phyloP scores from a whole-genome alignment of 192 early-diverging fungal species.

The Linnemannia exigua region DNA sequence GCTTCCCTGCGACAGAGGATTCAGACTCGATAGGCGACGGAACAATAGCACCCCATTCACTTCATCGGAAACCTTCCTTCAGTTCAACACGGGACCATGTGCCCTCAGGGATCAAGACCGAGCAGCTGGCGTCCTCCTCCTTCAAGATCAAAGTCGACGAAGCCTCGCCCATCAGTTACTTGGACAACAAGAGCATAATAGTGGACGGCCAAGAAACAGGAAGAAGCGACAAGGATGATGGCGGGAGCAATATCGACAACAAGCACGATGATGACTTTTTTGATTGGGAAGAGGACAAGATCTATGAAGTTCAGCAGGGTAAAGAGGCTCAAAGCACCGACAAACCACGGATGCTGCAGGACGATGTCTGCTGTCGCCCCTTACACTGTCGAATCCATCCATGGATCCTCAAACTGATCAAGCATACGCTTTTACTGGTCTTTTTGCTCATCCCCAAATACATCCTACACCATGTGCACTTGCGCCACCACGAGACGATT shows the following conservation, averaged over 20 bases:
- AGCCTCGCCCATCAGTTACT: conserved; percentile 11
- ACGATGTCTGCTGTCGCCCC: conserved; percentile 33
- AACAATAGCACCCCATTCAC: neutral
- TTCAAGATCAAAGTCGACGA: conserved; percentile 24
- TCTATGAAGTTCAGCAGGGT: conserved; percentile 11
- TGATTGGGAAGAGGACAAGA: conserved; percentile 46
- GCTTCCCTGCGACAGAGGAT: neutral
- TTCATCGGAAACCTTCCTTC: conserved; percentile 24
- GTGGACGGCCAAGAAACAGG: neutral
- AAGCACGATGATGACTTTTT: conserved; percentile 29
- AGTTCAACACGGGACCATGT: conserved; percentile 33
- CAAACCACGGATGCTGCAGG: neutral
- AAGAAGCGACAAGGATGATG: neutral
- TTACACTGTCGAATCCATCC: conserved; percentile 25
- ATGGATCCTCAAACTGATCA: conserved; percentile 3
- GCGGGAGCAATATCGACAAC: neutral
- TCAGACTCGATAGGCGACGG: neutral
- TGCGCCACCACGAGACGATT: conserved; percentile 21
- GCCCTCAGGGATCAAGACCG: conserved; percentile 34
- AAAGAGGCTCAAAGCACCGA: neutral
- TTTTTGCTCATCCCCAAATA: conserved; percentile 19
- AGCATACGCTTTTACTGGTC: conserved; percentile 13
- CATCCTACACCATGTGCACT: conserved; percentile 25
- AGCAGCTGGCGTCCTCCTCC: neutral
- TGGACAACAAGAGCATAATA: neutral